phyloP scores from a whole-genome alignment of 805 yeast species.

The Zygosaccharomyces gambellarensis region DNA sequence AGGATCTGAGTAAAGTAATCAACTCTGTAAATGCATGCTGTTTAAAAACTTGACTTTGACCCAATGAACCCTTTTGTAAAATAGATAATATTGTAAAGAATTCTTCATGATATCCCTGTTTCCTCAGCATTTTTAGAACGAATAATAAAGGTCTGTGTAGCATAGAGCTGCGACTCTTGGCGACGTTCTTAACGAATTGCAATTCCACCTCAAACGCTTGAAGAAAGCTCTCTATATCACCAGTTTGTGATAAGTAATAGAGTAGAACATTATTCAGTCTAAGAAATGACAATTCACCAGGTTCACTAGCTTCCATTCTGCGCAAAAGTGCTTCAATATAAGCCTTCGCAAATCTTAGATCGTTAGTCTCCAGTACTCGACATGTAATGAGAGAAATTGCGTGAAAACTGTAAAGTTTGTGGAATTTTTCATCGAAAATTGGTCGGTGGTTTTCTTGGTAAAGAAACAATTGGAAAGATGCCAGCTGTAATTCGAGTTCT shows the following conservation, averaged over 20 bases:
- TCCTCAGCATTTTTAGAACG: slow-evolving; percentile 15
- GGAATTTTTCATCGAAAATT: slow-evolving; percentile 17
- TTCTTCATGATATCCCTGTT: slow-evolving; percentile 25
- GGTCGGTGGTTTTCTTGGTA: slow-evolving; percentile 13
- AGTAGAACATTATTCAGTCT: slow-evolving; percentile 23
- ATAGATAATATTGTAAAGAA: slow-evolving; percentile 20
- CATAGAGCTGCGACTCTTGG: not conserved
- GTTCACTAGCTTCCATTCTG: slow-evolving; percentile 14
- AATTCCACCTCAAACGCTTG: slow-evolving; percentile 15
- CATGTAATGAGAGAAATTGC: slow-evolving; percentile 19
- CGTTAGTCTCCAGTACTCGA: slow-evolving; percentile 13
- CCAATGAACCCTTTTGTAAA: slow-evolving; percentile 11
- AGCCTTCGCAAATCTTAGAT: slow-evolving; percentile 17
- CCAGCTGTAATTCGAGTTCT: slow-evolving; percentile 25
- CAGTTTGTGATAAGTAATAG: slow-evolving; percentile 16
- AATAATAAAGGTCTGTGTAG: slow-evolving; percentile 18
- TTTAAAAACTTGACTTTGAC: slow-evolving; percentile 16
- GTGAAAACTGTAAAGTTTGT: slow-evolving; percentile 21
- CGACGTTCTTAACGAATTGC: slow-evolving; percentile 8
- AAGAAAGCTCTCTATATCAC: slow-evolving; percentile 22
- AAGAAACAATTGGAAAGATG: slow-evolving; percentile 27
- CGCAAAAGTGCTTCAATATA: slow-evolving; percentile 23
- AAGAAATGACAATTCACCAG: slow-evolving; percentile 9
- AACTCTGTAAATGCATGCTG: slow-evolving; percentile 22
- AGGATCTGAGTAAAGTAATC: slow-evolving; percentile 20